Percentiles rank a stretch among this genome's conserved stretches.
Conservation (phyloP, 306 rosid species). For the Psophocarpus tetragonolobus region DNA sequence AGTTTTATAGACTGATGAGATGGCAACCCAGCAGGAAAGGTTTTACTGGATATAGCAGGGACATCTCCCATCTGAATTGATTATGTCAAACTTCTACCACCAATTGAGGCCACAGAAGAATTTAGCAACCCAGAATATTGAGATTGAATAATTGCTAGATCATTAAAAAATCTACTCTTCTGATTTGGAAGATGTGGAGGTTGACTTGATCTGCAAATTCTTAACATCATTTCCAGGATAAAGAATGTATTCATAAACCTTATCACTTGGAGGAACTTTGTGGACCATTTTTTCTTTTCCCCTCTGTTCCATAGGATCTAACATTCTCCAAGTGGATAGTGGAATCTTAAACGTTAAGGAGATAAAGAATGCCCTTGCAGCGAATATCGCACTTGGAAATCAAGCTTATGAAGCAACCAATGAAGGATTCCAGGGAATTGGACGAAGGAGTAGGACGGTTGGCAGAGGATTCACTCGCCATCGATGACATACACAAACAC, state of each 20-base stretch:
- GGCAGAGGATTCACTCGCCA: constrained; percentile 48
- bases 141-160: constrained; percentile 76
- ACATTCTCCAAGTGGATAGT: constrained; percentile 69
- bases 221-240: constrained; percentile 73
- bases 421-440: constrained; percentile 45
- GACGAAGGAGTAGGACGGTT: constrained; percentile 16
- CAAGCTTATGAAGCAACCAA: constrained; percentile 66
- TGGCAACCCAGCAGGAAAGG: constrained; percentile 44
- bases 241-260: constrained; percentile 71
- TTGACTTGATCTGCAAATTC: constrained; percentile 74
- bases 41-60: constrained; percentile 43
- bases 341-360: constrained; percentile 51
- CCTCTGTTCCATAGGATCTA: constrained; percentile 80
- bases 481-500: too few species aligned
- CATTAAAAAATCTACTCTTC: constrained; percentile 47
- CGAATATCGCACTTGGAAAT: constrained; percentile 74
- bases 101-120: constrained; percentile 39
- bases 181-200: constrained; percentile 39
- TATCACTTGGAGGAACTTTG: constrained; percentile 69
- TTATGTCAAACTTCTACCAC: constrained; percentile 42
- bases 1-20: constrained; percentile 44
- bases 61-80: constrained; percentile 51
- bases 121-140: constrained; percentile 39
- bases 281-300: constrained; percentile 67
- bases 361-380: constrained; percentile 66